Evolutionary conservation across 2,329 filamentous ascomycete genomes (phyloP).

Genomic region (Penicillium sp.): DNA sequence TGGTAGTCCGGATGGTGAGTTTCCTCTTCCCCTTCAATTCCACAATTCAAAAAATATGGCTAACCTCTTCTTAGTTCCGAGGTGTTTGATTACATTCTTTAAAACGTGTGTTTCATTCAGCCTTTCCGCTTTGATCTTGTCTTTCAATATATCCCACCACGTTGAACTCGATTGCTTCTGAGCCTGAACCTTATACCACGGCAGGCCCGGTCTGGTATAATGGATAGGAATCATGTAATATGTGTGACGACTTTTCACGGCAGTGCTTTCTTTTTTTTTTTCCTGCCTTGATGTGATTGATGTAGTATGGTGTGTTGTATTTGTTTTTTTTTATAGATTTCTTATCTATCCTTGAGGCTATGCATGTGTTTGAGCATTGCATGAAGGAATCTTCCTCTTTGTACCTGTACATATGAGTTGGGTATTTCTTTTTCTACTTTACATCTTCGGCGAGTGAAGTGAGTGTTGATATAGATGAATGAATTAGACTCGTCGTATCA

Average conservation of each 20-base stretch:
- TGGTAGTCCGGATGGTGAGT: conserved; percentile 84
- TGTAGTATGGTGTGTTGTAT: conserved; percentile 11
- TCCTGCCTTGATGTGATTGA: conserved; percentile 1
- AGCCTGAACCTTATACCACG: conserved; percentile 22
- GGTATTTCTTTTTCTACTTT: neutral
- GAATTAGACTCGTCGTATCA: neutral
- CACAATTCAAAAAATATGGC: conserved; percentile 1
- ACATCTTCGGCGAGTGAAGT: neutral
- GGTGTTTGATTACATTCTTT: conserved; percentile 43
- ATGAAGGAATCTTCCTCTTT: neutral
- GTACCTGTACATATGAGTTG: conserved; percentile 14
- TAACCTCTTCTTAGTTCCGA: conserved; percentile 49
- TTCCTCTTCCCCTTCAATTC: neutral
- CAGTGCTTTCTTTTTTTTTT: neutral
- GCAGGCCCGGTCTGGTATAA: conserved; percentile 31
- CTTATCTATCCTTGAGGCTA: neutral
- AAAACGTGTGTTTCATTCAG: conserved; percentile 14
- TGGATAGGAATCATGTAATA: conserved; percentile 19
- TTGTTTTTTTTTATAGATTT: neutral
- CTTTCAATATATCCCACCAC: conserved; percentile 20
- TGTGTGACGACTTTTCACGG: conserved; percentile 23
- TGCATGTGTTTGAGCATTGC: conserved; percentile 1
- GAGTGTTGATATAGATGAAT: conserved; percentile 10
- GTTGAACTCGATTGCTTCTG: conserved; percentile 9
- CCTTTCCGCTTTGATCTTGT: conserved; percentile 12